Evolutionary conservation across 2,329 filamentous ascomycete species (phyloP).

Genomic region (Calonectria fujianensis): DNA sequence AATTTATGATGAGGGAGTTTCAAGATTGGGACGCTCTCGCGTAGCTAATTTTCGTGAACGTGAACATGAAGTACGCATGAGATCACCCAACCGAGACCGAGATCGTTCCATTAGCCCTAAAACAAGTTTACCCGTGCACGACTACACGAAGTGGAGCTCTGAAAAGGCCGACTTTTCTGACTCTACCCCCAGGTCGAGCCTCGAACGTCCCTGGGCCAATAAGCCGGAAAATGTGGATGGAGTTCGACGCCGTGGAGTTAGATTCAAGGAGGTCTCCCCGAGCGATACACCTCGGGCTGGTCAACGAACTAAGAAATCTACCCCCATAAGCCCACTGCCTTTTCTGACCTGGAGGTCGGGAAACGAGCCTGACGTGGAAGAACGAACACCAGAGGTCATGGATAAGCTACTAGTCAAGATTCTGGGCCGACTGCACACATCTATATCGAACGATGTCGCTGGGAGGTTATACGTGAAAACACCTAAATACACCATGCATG

Average conservation of each 20-base stretch:
- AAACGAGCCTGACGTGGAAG: neutral
- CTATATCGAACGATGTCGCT: neutral
- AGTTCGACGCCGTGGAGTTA: neutral
- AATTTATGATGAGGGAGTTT: neutral
- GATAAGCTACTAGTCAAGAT: conserved; percentile 13
- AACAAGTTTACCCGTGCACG: neutral
- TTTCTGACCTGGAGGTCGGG: conserved; percentile 6
- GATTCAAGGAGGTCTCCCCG: neutral
- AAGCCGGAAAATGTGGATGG: neutral
- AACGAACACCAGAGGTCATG: neutral
- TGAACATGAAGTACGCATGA: neutral
- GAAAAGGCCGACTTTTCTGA: neutral
- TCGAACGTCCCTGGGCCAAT: neutral
- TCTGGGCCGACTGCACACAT: neutral
- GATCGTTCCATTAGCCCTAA: neutral
- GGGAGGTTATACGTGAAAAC: conserved; percentile 2
- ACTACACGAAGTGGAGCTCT: neutral
- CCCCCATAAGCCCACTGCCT: neutral
- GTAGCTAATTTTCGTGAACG: neutral
- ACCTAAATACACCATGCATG: conserved; percentile 10
- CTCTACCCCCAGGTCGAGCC: neutral
- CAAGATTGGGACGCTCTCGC: no score
- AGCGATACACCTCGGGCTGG: neutral
- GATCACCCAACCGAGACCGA: neutral
- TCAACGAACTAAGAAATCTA: neutral